A percentile compares a stretch with the other conserved stretches of the same genome.
Conservation (phyloP, 805 yeast genomes). For the Maudiozyma barnettii region DNA sequence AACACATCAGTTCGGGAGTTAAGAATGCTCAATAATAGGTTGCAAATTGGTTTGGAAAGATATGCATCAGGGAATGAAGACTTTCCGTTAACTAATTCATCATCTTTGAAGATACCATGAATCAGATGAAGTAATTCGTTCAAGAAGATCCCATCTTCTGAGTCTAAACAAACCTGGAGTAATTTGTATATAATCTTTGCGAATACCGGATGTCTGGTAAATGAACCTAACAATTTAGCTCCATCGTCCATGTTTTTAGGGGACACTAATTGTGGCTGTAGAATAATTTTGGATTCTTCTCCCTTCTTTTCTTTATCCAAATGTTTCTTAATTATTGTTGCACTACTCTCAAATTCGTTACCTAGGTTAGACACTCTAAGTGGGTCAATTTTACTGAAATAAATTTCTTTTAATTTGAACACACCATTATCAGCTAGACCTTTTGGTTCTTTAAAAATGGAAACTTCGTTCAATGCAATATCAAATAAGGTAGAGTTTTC, state of each 20-base stretch:
- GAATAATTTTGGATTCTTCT: constrained; percentile 35
- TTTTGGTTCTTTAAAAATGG: constrained; percentile 53
- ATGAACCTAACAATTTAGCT: constrained; percentile 38
- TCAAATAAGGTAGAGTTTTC: constrained; percentile 37
- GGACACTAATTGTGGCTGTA: constrained; percentile 37
- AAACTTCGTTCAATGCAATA: constrained; percentile 44
- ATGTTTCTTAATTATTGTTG: constrained; percentile 37
- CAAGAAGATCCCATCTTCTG: constrained; percentile 44
- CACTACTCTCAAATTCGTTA: constrained; percentile 43
- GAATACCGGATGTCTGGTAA: constrained; percentile 43
- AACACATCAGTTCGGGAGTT: constrained; percentile 35
- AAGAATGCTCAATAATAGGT: constrained; percentile 42
- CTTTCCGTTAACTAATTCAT: constrained; percentile 35
- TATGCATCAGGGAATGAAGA: constrained; percentile 36
- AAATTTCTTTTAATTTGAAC: constrained; percentile 44
- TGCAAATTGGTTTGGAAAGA: constrained; percentile 47
- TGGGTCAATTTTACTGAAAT: constrained; percentile 47
- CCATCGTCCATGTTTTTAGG: constrained; percentile 19
- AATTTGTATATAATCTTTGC: constrained; percentile 50
- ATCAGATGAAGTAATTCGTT: constrained; percentile 56
- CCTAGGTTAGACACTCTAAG: constrained; percentile 38
- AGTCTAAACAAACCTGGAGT: constrained; percentile 43
- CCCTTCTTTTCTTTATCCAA: constrained; percentile 34
- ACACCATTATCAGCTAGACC: constrained; percentile 61
- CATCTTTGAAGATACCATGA: constrained; percentile 54